These are phyloP conservation scores for Saussurea involucrata DNA, from an alignment of 129 eudicot species.

Conservation along the genomic window DNA sequence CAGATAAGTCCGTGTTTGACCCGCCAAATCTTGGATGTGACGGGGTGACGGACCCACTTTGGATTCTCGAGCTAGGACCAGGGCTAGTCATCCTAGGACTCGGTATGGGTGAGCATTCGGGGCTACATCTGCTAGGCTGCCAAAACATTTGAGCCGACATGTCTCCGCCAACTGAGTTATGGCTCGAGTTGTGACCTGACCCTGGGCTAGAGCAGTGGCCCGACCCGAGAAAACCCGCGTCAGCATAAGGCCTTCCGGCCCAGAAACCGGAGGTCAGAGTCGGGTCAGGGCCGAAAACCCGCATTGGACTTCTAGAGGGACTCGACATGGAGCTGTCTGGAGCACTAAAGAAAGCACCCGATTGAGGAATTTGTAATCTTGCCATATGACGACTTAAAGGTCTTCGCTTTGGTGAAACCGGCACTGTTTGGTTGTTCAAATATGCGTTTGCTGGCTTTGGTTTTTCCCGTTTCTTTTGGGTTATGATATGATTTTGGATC, in stretches of 20 bases:
- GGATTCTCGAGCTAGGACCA: constrained; percentile 54
- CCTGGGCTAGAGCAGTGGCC: constrained; percentile 72
- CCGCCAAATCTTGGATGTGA: constrained; percentile 49
- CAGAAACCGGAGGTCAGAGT: constrained; percentile 33
- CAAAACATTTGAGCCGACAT: constrained; percentile 33
- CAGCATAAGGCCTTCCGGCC: constrained; percentile 35
- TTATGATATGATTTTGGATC: constrained; percentile 12
- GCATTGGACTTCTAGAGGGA: constrained; percentile 65
- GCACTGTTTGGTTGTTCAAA: constrained; percentile 29
- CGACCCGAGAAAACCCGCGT: constrained; percentile 34
- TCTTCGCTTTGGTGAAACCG: constrained; percentile 32
- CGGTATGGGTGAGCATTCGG: constrained; percentile 64
- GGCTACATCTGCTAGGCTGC: constrained; percentile 61
- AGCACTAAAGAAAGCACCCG: constrained; percentile 47
- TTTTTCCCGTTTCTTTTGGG: constrained; percentile 34
- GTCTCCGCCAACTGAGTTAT: constrained; percentile 57
- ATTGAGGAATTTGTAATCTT: constrained; percentile 44
- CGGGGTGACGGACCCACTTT: constrained; percentile 62
- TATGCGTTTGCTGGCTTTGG: constrained; percentile 27
- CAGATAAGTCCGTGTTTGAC: constrained; percentile 23
- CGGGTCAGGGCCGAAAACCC: constrained; percentile 36
- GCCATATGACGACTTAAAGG: constrained; percentile 36
- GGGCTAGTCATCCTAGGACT: constrained; percentile 72
- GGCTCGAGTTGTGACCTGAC: constrained; percentile 62
- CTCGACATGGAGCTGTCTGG: constrained; percentile 62